phyloP scores from a whole-genome alignment of 2,329 filamentous ascomycete species.

The Aureobasidium vineae region DNA sequence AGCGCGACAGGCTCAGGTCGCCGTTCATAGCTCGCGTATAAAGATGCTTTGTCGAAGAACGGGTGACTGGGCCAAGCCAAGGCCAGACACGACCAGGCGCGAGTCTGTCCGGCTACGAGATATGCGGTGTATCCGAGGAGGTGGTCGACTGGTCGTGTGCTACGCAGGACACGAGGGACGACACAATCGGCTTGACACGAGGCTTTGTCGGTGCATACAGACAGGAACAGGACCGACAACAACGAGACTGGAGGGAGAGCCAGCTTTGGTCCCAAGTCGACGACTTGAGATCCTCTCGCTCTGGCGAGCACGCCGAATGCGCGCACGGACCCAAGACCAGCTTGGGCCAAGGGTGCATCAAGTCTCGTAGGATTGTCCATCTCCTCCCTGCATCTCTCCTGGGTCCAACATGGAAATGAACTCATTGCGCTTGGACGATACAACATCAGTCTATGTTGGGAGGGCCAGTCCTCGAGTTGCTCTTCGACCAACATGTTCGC shows the following conservation, averaged over 20 bases:
- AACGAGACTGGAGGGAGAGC: neutral
- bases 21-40: slow-evolving; percentile 67
- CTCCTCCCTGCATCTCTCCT: neutral
- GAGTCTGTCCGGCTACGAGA: slow-evolving; percentile 23
- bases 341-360: neutral
- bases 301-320: neutral
- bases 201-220: slow-evolving; percentile 11
- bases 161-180: slow-evolving; percentile 14
- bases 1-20: slow-evolving; percentile 87
- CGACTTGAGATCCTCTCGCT: slow-evolving; percentile 10
- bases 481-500: neutral
- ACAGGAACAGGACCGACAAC: neutral
- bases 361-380: neutral
- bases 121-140: slow-evolving; percentile 23
- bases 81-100: slow-evolving; percentile 25
- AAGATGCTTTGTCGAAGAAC: slow-evolving; percentile 10
- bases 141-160: slow-evolving; percentile 13
- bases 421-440: neutral
- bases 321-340: slow-evolving; percentile 4
- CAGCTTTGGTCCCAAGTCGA: slow-evolving; percentile 2
- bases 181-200: neutral
- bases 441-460: neutral
- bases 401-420: neutral
- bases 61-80: slow-evolving; percentile 30
- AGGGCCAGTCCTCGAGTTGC: neutral